Evolutionary conservation across 1,284 basidiomycete genomes (phyloP), one percentile per base, ranked within the genome.

Genomic region (Boletus albobrunnescens): DNA sequence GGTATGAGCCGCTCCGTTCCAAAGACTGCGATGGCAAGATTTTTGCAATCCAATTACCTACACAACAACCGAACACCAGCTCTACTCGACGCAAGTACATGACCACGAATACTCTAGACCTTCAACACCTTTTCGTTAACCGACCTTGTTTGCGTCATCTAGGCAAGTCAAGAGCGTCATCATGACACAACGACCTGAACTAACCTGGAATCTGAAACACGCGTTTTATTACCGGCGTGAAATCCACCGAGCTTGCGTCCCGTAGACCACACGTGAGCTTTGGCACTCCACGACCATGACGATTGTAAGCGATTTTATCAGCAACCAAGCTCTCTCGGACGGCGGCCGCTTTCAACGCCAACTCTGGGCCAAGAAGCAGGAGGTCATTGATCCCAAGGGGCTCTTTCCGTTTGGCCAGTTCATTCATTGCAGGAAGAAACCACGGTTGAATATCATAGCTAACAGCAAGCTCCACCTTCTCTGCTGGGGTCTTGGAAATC

Each of bases 381-480:
- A 59, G 44, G 37, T 63, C 61, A 36, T 28, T 3, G 4, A 12
- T 26, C 32, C 50, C 47, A 19, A 64, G 38, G 6, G 56, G 51
- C 33, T 56, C 52, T 13, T 44, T 31, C 8, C 64, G 54, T 37
- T 31, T 30, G 2, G 56, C 60, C 6, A 59, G 30, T 36, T 61
- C 51, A 10, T 53, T 42, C 22, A 66, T 16, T 31, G 44, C 63
- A 12, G 50, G 52, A 28, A 61, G 16, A 7, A 63, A 44, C 56
- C 60, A 61, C 13, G 37, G 37, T 26, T 44, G 45, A 23, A 60
- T 46, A 7, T 54, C 45, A 12, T 59, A 47, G 24, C 47, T 44
- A 11, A 47, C 37, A 8, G 64, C 60, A 19, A 60, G 37, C 8
- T 12, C 58, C 20, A 63, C 53, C 41, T 58, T 64, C 24, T 66